Evolutionary conservation across 2,329 filamentous ascomycete species (phyloP).

Genomic region (Aureobasidium leucospermi): DNA sequence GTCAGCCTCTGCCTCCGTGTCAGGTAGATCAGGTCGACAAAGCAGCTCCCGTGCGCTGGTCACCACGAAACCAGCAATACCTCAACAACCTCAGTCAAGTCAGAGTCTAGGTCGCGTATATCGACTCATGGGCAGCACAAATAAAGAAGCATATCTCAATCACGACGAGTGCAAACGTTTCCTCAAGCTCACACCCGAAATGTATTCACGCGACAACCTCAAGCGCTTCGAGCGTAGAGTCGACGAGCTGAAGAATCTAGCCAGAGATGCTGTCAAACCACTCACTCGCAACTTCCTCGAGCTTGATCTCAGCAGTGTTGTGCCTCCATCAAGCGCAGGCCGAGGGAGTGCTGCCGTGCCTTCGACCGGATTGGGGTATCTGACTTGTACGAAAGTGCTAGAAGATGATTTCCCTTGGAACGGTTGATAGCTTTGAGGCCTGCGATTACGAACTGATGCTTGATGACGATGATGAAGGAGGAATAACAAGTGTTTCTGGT

Average conservation of each 20-base stretch:
- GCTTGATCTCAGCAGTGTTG: conserved; percentile 51
- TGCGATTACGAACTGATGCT: background rate
- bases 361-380: conserved; percentile 41
- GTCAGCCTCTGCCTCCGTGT: background rate
- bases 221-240: conserved; percentile 77
- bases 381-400: conserved; percentile 55
- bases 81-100: conserved; percentile 33
- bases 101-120: conserved; percentile 66
- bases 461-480: background rate
- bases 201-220: conserved; percentile 82
- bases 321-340: background rate
- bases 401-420: conserved; percentile 56
- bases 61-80: conserved; percentile 12
- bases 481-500: no score
- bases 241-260: conserved; percentile 80
- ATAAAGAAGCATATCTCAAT: conserved; percentile 58
- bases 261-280: conserved; percentile 73
- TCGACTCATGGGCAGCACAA: conserved; percentile 60
- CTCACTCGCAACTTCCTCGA: conserved; percentile 81
- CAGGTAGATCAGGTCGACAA: conserved; percentile 13
- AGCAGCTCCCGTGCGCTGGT: conserved; percentile 16
- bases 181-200: conserved; percentile 70
- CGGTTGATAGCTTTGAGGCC: background rate
- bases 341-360: background rate
- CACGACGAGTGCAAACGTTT: conserved; percentile 90